Percentiles rank a stretch among this genome's conserved stretches.
These are phyloP conservation scores for Bauhinia variegata DNA, from an alignment of 306 rosid genomes.

Conservation along the genomic window DNA sequence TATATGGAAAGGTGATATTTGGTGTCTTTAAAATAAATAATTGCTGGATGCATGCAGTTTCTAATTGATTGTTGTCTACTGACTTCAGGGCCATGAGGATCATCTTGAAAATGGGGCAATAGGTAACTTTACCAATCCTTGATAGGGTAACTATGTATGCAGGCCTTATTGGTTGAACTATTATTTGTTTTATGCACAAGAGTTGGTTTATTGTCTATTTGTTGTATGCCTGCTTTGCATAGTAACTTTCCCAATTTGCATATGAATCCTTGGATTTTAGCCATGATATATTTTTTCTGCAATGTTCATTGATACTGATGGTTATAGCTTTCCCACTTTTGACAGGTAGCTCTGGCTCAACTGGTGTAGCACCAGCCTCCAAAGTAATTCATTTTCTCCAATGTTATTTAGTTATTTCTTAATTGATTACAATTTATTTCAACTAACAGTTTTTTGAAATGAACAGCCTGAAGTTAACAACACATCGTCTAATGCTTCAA, in stretches of 20 bases:
- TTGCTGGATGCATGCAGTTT: conserved; percentile 31
- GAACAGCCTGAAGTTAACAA: conserved; percentile 65
- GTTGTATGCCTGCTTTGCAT: neutral
- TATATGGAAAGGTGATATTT: conserved; percentile 76
- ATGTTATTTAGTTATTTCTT: conserved; percentile 21
- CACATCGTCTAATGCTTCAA: conserved; percentile 70
- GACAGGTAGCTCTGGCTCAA: conserved; percentile 46
- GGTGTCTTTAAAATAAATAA: conserved; percentile 29
- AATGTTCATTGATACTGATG: conserved; percentile 32
- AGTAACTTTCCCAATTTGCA: neutral
- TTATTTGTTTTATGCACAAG: conserved; percentile 20
- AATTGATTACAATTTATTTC: conserved; percentile 27
- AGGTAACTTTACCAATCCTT: conserved; percentile 46
- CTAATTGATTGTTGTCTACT: conserved; percentile 34
- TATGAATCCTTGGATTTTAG: neutral
- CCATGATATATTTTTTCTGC: conserved; percentile 4
- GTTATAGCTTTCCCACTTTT: conserved; percentile 28
- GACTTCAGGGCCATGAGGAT: conserved; percentile 47
- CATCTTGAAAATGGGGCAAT: conserved; percentile 34
- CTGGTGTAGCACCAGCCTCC: conserved; percentile 36
- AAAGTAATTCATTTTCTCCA: conserved; percentile 47
- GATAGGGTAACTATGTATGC: neutral
- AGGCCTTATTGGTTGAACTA: neutral
- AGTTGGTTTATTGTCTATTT: conserved; percentile 1
- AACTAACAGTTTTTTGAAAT: conserved; percentile 42